These are phyloP conservation scores for Penicillium sp. DNA, from an alignment of 2,329 filamentous ascomycete species.

Conservation along the genomic window DNA sequence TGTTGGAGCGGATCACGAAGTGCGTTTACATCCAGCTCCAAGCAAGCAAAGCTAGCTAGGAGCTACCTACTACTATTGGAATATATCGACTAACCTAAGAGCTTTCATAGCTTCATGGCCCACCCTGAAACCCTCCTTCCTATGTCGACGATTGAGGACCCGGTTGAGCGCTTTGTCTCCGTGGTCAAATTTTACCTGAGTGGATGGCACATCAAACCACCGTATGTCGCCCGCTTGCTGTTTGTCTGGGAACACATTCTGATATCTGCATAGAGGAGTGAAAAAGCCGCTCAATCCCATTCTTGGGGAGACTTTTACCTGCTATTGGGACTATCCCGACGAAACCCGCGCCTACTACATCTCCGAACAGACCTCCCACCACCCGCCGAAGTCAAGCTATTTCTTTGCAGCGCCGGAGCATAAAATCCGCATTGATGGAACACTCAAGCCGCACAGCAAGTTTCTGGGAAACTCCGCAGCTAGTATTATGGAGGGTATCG, in stretches of 20 bases:
- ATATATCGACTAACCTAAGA: not conserved
- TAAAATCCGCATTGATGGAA: constrained; percentile 91
- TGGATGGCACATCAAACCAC: constrained; percentile 97
- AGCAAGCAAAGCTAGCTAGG: not conserved
- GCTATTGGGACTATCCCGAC: constrained; percentile 91
- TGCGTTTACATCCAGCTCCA: constrained; percentile 47
- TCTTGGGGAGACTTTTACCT: constrained; percentile 88
- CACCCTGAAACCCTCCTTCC: constrained; percentile 93
- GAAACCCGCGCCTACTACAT: constrained; percentile 90
- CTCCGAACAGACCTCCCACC: constrained; percentile 94
- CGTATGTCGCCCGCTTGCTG: constrained; percentile 57
- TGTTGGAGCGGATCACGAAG: constrained; percentile 99
- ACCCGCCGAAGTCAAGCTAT: constrained; percentile 97
- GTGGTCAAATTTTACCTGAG: constrained; percentile 98
- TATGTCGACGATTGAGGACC: constrained; percentile 84
- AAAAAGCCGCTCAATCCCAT: constrained; percentile 98
- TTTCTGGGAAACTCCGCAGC: constrained; percentile 97
- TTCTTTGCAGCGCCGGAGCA: constrained; percentile 97
- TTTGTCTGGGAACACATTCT: not conserved
- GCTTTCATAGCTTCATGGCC: constrained; percentile 81
- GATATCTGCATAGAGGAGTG: constrained; percentile 65
- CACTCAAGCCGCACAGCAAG: constrained; percentile 88
- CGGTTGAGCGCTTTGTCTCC: constrained; percentile 82
- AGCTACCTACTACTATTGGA: not conserved
- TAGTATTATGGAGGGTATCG: constrained; percentile 96